Base-by-base conservation (phyloP, 1,139 yeast species). In the Zygoascus meyerae region DNA sequence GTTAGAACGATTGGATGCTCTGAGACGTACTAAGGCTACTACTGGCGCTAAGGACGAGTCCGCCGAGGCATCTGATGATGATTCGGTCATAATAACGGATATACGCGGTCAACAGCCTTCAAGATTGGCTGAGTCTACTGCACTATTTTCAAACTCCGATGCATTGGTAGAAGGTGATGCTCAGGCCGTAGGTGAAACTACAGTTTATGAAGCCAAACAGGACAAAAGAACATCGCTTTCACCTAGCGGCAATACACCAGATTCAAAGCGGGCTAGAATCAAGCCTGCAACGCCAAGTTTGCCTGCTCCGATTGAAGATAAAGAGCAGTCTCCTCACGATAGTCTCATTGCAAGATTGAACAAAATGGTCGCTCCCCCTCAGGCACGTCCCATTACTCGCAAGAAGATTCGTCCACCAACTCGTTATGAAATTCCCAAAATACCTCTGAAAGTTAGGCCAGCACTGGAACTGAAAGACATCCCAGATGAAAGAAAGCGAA, bases 401-500 rank as follows among this genome's bases (percentile, higher is more conserved):
- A 35, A 17, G 15, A 35, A 35, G 29, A 16, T 12, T 6, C 18
- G 39, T 11, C n/a, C 30, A 5, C 30, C 15, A 15, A 12, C 12
- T 14, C 39, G 39, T 10, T n/a, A 29, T 10, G 39, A 35, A 35
- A 35, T 35, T 18, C 39, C 39, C 15, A 35, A 18, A 3, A 35
- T 35, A 18, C 39, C 39, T 11, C 18, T 35, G 30, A 35, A 26
- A 5, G 39, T 35, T 9, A n/a, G 34, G 6, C 36, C 36, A 5
- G 40, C 39, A 14, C 32, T 42, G 10, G 31, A 41, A 12, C 35
- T 41, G 3, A 39, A 42, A 14, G 40, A 44, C 17, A 44, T 62
- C 15, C 52, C 64, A 1, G 49, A 49, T n/a, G 63, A 56, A 2
- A 48, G 64, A 31, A 46, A 46, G n/a, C 49, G 52, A 26, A 48